Base-by-base conservation (phyloP, 768 basidiomycete species). In the Pleurotus tuoliensis region DNA sequence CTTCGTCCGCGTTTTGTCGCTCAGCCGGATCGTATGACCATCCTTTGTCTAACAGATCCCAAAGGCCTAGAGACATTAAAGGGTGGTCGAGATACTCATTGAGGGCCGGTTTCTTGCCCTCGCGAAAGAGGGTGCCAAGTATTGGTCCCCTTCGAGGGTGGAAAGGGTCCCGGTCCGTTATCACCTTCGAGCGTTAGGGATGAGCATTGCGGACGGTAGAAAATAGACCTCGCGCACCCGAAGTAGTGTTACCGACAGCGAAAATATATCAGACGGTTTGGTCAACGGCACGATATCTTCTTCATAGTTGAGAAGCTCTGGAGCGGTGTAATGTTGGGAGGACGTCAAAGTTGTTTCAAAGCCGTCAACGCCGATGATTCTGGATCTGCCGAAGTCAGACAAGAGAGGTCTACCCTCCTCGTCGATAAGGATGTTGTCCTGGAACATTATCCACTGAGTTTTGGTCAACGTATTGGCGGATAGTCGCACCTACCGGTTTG, bases 331-430 rank as follows among this genome's bases (percentile, higher is more conserved):
- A 5, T 58, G 44, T 30, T 30, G 37, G 5, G 58, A 47, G 13
- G 59, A 49, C 13, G 61, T 25, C 7, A 61, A 55, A 3, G 38
- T 40, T 9, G 63, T 64, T 8, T 59, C 62, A 45, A 59, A 64
- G 4, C 63, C 61, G n/a, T 52, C 11, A 4, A 27, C 30, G 4
- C 44, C 55, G 8, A 62, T 27, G 34, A 64, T 47, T 56, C 55
- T 64, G 3, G 63, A 61, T 20, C 64, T 56, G 15, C 64, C 64
- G 47, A 66, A 66, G 49, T 65, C 63, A 41, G 53, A 62, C 6
- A 66, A 56, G 11, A 59, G 53, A 15, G 63, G 55, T 11, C 18
- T 18, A 0, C 58, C 59, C 34, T 46, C 27, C 11, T 64, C 58
- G 37, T 61, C 40, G 38, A 66, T 59, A 9, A 66, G 55, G 16